Conservation (phyloP, 371 early-diverging fungal genomes). For the Circinella minor region DNA sequence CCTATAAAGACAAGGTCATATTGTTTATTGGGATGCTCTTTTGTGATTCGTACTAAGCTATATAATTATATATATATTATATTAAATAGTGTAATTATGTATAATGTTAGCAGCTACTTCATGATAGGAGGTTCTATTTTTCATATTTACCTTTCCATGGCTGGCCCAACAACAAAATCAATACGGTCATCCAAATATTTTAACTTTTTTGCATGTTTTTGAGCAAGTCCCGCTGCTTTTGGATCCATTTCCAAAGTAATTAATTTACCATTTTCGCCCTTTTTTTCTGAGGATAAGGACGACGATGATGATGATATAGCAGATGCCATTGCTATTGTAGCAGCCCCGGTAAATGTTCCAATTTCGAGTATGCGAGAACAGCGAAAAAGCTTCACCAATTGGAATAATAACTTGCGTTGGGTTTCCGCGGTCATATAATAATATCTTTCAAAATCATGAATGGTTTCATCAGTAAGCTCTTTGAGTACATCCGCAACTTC, state of each 20-base stretch:
- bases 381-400: constrained; percentile 25
- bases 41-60: too few relatives aligned
- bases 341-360: constrained; percentile 62
- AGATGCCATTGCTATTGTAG: constrained; percentile 61
- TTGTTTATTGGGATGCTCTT: too few relatives aligned
- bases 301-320: constrained; percentile 29
- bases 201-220: constrained; percentile 30
- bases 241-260: constrained; percentile 53
- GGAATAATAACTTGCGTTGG: constrained; percentile 48
- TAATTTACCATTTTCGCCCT: constrained; percentile 22
- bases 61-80: too few relatives aligned
- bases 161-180: constrained; percentile 28
- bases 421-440: constrained; percentile 39
- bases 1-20: too few relatives aligned
- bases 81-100: too few relatives aligned
- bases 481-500: too few relatives aligned
- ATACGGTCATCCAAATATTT: constrained; percentile 19
- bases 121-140: constrained; percentile 3
- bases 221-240: constrained; percentile 36
- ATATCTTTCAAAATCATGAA: background rate
- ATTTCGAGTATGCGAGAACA: constrained; percentile 49
- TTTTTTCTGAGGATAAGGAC: too few relatives aligned
- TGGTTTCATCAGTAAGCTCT: background rate
- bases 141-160: constrained; percentile 31
- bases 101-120: too few relatives aligned